Evolutionary conservation across 306 rosid species (phyloP).

Genomic region (Rosa persica): DNA sequence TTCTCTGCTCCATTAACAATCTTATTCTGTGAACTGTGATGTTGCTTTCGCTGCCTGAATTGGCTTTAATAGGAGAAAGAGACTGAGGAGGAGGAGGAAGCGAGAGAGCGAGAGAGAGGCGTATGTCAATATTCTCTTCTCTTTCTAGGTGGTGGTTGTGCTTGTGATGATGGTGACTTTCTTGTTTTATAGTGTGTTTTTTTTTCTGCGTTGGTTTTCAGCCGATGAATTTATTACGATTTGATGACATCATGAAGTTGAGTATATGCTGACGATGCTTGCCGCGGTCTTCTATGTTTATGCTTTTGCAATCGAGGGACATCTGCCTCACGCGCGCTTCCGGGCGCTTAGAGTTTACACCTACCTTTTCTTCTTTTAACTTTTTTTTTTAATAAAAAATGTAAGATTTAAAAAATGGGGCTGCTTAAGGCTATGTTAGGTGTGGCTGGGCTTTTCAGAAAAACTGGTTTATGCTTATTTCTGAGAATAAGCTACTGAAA

Average conservation of each 20-base stretch:
- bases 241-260: neutral
- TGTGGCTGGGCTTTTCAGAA: too few relatives aligned
- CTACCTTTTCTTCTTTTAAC: neutral
- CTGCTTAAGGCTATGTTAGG: too few relatives aligned
- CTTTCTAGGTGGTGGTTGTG: neutral
- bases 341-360: too few relatives aligned
- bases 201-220: neutral
- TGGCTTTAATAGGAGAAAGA: neutral
- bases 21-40: too few relatives aligned
- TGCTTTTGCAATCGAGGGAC: neutral
- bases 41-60: neutral
- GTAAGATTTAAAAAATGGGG: too few relatives aligned
- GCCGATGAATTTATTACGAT: neutral
- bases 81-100: too few relatives aligned
- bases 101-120: neutral
- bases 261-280: neutral
- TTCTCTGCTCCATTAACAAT: constrained; percentile 13
- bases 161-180: neutral
- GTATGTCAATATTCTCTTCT: neutral
- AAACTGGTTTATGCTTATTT: too few relatives aligned
- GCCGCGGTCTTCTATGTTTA: neutral
- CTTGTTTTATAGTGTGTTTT: neutral
- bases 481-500: too few relatives aligned
- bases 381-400: too few relatives aligned
- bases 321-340: neutral